phyloP scores from a whole-genome alignment of 2,329 filamentous ascomycete genomes.

The Fusarium floridanum region DNA sequence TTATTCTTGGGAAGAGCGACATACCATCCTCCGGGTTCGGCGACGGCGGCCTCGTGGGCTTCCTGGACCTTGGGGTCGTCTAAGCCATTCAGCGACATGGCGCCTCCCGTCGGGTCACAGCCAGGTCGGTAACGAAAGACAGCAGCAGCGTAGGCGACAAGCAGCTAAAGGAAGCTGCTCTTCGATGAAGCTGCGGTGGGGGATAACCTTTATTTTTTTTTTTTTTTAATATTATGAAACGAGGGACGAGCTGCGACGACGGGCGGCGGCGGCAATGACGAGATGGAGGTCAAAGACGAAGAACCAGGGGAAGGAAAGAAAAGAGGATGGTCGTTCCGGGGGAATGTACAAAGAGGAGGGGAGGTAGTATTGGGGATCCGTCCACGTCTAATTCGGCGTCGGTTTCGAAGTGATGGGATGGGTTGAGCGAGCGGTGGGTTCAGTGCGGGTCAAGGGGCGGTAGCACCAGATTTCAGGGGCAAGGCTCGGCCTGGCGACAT shows the following conservation, averaged over 20 bases:
- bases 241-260: constrained; percentile 20
- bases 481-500: constrained; percentile 30
- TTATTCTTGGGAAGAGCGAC: constrained; percentile 46
- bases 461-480: constrained; percentile 44
- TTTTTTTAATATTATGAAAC: constrained; percentile 13
- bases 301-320: constrained; percentile 27
- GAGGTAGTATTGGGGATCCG: constrained; percentile 17
- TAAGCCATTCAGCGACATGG: constrained; percentile 96
- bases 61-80: constrained; percentile 85
- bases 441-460: constrained; percentile 39
- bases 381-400: constrained; percentile 41
- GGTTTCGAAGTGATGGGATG: constrained; percentile 28
- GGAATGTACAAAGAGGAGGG: constrained; percentile 34
- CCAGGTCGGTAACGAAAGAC: constrained; percentile 20
- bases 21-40: constrained; percentile 95
- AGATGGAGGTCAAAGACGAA: constrained; percentile 11
- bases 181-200: constrained; percentile 3
- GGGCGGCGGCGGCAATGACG: constrained; percentile 2
- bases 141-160: constrained; percentile 10
- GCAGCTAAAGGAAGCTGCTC: constrained; percentile 3
- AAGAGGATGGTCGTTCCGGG: constrained; percentile 36
- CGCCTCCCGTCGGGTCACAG: constrained; percentile 41
- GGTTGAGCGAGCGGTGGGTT: constrained; percentile 28
- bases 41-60: constrained; percentile 82
- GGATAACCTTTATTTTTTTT: constrained; percentile 2